Percentiles rank a stretch among this genome's conserved stretches.
These are phyloP conservation scores for Penicillium ochrochloron DNA, from an alignment of 495 filamentous ascomycete genomes.

Conservation along the genomic window DNA sequence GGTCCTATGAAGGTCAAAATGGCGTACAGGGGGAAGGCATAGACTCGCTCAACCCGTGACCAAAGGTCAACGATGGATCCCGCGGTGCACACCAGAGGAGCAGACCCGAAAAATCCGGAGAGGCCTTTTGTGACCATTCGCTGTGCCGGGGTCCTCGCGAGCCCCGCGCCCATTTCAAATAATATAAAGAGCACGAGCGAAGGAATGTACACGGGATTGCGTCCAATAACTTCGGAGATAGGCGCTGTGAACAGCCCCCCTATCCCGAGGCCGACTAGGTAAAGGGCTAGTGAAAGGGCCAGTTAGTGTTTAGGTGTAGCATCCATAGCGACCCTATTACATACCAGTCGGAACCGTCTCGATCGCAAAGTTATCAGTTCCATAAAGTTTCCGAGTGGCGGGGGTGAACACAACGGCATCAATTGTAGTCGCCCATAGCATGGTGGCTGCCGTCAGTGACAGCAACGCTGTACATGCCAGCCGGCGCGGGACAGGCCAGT, in stretches of 20 bases:
- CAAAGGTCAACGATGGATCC: conserved; percentile 47
- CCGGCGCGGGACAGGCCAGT: conserved; percentile 51
- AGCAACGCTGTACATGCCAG: conserved; percentile 48
- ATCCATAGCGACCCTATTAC: conserved; percentile 38
- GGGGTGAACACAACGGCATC: conserved; percentile 41
- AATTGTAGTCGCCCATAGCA: conserved; percentile 52
- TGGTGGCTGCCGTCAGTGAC: conserved; percentile 50
- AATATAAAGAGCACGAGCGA: conserved; percentile 44
- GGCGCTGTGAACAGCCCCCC: conserved; percentile 50
- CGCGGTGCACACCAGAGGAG: conserved; percentile 40
- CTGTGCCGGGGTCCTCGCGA: conserved; percentile 44
- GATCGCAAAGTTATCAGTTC: conserved; percentile 18
- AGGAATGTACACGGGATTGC: conserved; percentile 54
- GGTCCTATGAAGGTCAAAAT: conserved; percentile 51
- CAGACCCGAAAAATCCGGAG: conserved; percentile 50
- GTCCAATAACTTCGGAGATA: conserved; percentile 57
- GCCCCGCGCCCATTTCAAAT: conserved; percentile 49
- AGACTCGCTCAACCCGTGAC: conserved; percentile 47
- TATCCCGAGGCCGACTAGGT: conserved; percentile 59
- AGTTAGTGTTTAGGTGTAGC: conserved; percentile 33
- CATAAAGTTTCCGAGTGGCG: conserved; percentile 8
- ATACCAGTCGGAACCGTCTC: conserved; percentile 25
- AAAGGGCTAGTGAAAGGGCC: conserved; percentile 36
- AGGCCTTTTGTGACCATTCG: conserved; percentile 48
- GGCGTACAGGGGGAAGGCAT: conserved; percentile 47